These are phyloP conservation scores for Penicillium sp. DNA, from an alignment of 2,329 filamentous ascomycete species.

Conservation along the genomic window DNA sequence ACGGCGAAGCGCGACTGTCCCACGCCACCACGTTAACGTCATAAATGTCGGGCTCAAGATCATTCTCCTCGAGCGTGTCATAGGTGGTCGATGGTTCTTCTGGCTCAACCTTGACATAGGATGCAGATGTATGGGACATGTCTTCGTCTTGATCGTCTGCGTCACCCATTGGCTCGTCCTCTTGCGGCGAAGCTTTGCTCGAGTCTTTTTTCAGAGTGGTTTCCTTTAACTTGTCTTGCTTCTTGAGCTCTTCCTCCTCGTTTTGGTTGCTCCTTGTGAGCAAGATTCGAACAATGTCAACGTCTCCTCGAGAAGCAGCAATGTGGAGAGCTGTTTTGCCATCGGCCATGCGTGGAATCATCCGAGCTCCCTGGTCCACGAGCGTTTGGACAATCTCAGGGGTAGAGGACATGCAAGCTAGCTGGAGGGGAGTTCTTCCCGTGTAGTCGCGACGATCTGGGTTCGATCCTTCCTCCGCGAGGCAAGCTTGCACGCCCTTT, in stretches of 20 bases:
- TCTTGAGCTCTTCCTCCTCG: constrained; percentile 61
- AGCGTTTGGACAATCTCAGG: constrained; percentile 70
- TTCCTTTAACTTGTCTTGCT: constrained; percentile 24
- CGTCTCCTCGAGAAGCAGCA: constrained; percentile 68
- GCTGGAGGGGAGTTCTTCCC: constrained; percentile 75
- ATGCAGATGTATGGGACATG: constrained; percentile 61
- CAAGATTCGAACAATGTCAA: constrained; percentile 69
- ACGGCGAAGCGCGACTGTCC: constrained; percentile 71
- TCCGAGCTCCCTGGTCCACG: constrained; percentile 69
- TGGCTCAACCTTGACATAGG: constrained; percentile 67
- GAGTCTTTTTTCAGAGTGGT: background rate
- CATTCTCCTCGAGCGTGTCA: constrained; percentile 52
- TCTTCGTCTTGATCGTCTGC: constrained; percentile 52
- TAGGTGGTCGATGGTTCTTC: constrained; percentile 41
- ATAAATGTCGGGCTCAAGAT: constrained; percentile 75
- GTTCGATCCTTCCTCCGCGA: constrained; percentile 67
- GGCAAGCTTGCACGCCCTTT: constrained; percentile 70
- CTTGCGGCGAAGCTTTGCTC: constrained; percentile 16
- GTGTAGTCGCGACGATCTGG: constrained; percentile 75
- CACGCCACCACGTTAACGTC: constrained; percentile 77
- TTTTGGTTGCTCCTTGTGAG: constrained; percentile 65
- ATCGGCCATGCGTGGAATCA: constrained; percentile 75
- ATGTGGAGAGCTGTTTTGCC: constrained; percentile 82
- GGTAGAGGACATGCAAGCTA: constrained; percentile 70
- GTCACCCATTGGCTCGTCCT: constrained; percentile 30